Evolutionary conservation across 2,329 filamentous ascomycete species (phyloP).

Genomic region (Trichoderma semiorbis): DNA sequence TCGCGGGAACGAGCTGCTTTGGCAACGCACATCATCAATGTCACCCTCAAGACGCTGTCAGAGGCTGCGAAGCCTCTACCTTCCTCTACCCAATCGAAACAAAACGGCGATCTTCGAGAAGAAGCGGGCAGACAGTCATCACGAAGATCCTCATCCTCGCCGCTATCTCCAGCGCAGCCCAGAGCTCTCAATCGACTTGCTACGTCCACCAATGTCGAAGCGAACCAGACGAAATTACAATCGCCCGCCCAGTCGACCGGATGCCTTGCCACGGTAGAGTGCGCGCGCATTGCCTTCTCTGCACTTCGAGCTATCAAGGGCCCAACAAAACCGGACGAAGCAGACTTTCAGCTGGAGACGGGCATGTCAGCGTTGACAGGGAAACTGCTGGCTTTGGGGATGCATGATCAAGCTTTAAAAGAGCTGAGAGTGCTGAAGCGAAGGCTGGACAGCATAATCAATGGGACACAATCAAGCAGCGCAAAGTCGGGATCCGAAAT

Average conservation of each 20-base stretch:
- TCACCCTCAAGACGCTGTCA: constrained; percentile 63
- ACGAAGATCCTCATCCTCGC: constrained; percentile 54
- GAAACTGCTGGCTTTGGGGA: constrained; percentile 60
- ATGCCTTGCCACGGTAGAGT: constrained; percentile 62
- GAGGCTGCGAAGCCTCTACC: constrained; percentile 56
- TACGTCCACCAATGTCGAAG: constrained; percentile 41
- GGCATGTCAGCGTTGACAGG: constrained; percentile 68
- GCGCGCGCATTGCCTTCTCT: constrained; percentile 63
- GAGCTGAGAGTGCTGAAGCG: constrained; percentile 65
- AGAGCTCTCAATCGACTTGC: constrained; percentile 58
- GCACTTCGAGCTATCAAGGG: constrained; percentile 59
- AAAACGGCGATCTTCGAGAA: constrained; percentile 34
- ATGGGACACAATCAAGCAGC: constrained; percentile 31
- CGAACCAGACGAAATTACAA: constrained; percentile 33
- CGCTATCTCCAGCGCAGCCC: constrained; percentile 59
- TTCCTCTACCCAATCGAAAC: constrained; percentile 31
- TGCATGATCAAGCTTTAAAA: constrained; percentile 66
- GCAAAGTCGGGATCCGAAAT: constrained; percentile 30
- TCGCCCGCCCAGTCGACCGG: constrained; percentile 36
- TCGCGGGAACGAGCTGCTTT: constrained; percentile 59
- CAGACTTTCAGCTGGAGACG: constrained; percentile 65
- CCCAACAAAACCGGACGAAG: constrained; percentile 50
- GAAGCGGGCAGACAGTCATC: constrained; percentile 40
- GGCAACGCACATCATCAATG: constrained; percentile 71
- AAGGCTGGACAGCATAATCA: constrained; percentile 47